These are phyloP conservation scores for Taphrina betulina DNA, from an alignment of 1,139 yeast species.

Conservation along the genomic window DNA sequence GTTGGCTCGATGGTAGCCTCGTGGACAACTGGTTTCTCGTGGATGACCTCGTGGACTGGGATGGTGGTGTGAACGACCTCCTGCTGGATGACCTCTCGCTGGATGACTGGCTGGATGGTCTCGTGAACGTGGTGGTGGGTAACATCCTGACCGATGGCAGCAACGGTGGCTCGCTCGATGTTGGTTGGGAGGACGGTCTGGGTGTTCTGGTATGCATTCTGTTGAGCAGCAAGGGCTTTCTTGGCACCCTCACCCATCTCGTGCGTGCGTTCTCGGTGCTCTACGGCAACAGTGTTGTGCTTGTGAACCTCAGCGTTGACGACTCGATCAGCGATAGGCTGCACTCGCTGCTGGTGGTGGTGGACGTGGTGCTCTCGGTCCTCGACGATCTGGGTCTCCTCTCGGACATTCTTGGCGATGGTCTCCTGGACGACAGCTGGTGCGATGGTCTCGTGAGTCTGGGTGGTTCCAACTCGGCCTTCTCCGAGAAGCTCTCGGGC, in stretches of 20 bases:
- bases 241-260: conserved; percentile 32
- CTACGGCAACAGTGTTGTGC: conserved; percentile 26
- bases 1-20: conserved; percentile 32
- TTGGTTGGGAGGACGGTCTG: conserved; percentile 29
- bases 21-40: conserved; percentile 33
- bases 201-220: conserved; percentile 31
- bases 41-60: conserved; percentile 32
- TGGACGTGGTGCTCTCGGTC: conserved; percentile 33
- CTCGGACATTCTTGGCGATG: conserved; percentile 18
- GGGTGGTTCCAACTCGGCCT: conserved; percentile 29
- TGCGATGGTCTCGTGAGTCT: conserved; percentile 31
- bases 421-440: conserved; percentile 32
- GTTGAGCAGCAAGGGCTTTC: conserved; percentile 32
- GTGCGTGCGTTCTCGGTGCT: conserved; percentile 22
- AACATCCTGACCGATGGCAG: conserved; percentile 29
- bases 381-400: conserved; percentile 25
- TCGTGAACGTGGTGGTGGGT: conserved; percentile 34
- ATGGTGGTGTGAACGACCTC: conserved; percentile 31
- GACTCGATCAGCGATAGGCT: conserved; percentile 32
- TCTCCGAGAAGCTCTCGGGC: conserved; percentile 25
- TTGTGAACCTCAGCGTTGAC: conserved; percentile 18
- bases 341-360: conserved; percentile 35
- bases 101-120: conserved; percentile 33
- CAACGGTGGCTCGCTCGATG: conserved; percentile 16
- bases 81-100: conserved; percentile 31